A percentile compares a stretch with the other conserved stretches of the same genome.
Evolutionary conservation across 148 eudicot genomes (phyloP).

Genomic region (Vaccinium vitisidaea): DNA sequence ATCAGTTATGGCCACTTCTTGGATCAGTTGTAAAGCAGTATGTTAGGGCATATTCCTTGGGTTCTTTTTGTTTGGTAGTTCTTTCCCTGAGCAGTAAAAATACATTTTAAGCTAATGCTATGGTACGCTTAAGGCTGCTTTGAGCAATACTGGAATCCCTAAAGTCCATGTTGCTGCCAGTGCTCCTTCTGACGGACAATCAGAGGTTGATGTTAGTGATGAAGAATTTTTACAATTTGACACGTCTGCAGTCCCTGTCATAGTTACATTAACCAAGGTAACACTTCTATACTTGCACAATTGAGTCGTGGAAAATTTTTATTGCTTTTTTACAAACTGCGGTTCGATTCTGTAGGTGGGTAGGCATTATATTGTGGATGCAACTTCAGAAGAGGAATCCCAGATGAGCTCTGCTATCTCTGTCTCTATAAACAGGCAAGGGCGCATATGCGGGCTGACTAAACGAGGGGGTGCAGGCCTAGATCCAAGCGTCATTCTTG

Average conservation of each 20-base stretch:
- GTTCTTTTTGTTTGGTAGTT: not conserved
- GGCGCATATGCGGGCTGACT: slow-evolving; percentile 72
- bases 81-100: not conserved
- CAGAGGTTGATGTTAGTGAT: slow-evolving; percentile 89
- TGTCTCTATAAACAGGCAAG: slow-evolving; percentile 63
- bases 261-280: slow-evolving; percentile 88
- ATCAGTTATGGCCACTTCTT: not conserved
- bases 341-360: slow-evolving; percentile 54
- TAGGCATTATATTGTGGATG: slow-evolving; percentile 86
- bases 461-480: slow-evolving; percentile 88
- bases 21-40: not conserved
- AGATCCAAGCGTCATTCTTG: slow-evolving; percentile 82
- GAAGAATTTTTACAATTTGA: slow-evolving; percentile 89
- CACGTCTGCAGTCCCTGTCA: slow-evolving; percentile 74
- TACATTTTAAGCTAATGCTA: not conserved
- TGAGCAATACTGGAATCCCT: slow-evolving; percentile 83
- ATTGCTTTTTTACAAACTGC: not conserved
- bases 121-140: slow-evolving; percentile 59
- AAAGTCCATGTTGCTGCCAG: slow-evolving; percentile 64
- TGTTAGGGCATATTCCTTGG: not conserved
- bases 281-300: not conserved
- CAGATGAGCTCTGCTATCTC: slow-evolving; percentile 91
- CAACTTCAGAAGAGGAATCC: slow-evolving; percentile 87
- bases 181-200: slow-evolving; percentile 64
- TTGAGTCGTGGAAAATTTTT: not conserved